phyloP scores from a whole-genome alignment of 257 asterid species.

The Lycium barbarum region DNA sequence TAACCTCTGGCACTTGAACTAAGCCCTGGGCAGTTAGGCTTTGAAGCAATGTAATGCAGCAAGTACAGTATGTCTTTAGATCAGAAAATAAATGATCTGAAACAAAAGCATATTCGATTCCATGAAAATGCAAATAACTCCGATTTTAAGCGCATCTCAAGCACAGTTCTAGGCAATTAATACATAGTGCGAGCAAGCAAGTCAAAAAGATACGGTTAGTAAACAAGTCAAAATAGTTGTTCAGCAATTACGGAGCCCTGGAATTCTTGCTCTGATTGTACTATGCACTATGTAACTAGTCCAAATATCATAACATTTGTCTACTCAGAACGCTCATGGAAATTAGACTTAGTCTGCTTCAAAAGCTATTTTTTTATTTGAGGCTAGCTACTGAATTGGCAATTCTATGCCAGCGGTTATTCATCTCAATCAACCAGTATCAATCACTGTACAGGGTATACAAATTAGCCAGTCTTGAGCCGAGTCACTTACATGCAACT shows the following conservation, averaged over 20 bases:
- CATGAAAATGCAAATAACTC: background rate
- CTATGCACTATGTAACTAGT: background rate
- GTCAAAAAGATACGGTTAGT: background rate
- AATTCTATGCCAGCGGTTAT: slow-evolving; percentile 2
- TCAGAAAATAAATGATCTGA: background rate
- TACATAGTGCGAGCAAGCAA: background rate
- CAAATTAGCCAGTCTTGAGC: background rate
- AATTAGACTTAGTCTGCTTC: background rate
- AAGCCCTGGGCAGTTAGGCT: background rate
- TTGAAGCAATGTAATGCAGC: background rate
- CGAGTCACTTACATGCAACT: slow-evolving; percentile 6
- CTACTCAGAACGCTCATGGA: background rate
- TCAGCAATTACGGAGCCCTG: background rate
- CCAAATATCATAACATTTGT: background rate
- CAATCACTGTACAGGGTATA: slow-evolving; percentile 8
- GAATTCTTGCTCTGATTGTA: background rate
- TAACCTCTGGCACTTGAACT: background rate
- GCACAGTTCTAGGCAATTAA: background rate
- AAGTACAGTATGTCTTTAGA: background rate
- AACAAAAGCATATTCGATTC: background rate
- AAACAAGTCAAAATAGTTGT: background rate
- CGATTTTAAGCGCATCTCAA: background rate
- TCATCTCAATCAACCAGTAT: background rate
- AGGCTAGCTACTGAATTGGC: background rate
- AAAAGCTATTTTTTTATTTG: background rate